phyloP scores from a whole-genome alignment of 345 rosid genomes.

The Hypericum perforatum region DNA sequence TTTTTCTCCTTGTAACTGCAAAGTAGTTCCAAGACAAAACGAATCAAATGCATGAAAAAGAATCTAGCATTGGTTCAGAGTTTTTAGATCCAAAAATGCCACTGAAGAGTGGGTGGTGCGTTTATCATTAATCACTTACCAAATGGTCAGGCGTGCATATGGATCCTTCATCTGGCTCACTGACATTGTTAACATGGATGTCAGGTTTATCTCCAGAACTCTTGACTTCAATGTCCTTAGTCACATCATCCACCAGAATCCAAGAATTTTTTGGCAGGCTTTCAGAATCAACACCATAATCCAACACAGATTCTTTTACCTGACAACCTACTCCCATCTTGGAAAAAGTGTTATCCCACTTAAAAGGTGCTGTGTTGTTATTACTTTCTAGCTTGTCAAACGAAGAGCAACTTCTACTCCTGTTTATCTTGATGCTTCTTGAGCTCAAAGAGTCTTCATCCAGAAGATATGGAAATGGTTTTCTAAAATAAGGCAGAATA shows the following conservation, averaged over 20 bases:
- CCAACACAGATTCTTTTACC: conserved; percentile 19
- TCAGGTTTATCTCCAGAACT: conserved; percentile 17
- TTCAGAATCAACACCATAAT: conserved; percentile 16
- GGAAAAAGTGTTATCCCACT: conserved; percentile 25
- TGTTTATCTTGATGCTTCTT: conserved; percentile 33
- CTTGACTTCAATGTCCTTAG: conserved; percentile 29
- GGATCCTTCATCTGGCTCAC: conserved; percentile 11
- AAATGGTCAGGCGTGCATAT: conserved; percentile 13
- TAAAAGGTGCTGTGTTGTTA: conserved; percentile 26
- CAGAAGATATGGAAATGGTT: conserved; percentile 21
- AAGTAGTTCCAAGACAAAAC: conserved; percentile 8
- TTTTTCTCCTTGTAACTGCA: conserved; percentile 42
- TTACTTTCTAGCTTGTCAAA: conserved; percentile 26
- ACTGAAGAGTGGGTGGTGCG: no score
- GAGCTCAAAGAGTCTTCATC: conserved; percentile 30
- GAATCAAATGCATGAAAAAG: not conserved
- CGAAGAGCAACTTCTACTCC: conserved; percentile 57
- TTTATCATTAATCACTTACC: conserved; percentile 9
- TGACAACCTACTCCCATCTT: conserved; percentile 31
- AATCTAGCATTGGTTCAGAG: no score
- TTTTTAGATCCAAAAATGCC: no score
- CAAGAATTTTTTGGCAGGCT: conserved; percentile 30
- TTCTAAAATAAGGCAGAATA: conserved; percentile 31
- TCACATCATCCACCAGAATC: conserved; percentile 20
- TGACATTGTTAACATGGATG: conserved; percentile 11